These are phyloP conservation scores for Syzygium malaccense DNA, from an alignment of 441 rosid genomes.

Conservation along the genomic window DNA sequence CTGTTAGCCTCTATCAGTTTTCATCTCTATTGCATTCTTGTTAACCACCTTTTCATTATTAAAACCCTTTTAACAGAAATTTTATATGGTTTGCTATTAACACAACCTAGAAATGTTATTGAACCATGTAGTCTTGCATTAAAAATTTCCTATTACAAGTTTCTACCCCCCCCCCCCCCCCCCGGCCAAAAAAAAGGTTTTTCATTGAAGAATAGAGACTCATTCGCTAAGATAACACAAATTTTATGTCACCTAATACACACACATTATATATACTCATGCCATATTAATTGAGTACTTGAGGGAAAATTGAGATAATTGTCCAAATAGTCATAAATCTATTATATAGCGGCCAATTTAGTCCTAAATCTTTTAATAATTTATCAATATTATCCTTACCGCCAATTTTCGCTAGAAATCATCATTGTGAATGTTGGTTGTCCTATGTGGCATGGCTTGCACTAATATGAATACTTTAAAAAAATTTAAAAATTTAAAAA, in stretches of 20 bases:
- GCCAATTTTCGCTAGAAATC: fast-evolving
- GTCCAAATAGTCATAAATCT: not conserved
- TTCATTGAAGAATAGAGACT: not conserved
- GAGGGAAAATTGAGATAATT: not conserved
- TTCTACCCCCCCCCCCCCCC: not conserved
- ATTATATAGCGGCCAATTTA: not conserved
- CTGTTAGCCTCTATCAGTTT: not conserved
- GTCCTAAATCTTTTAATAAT: not conserved
- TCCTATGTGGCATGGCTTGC: fast-evolving
- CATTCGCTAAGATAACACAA: not conserved
- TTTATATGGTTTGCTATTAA: not conserved
- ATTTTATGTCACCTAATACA: not conserved
- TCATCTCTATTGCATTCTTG: not conserved
- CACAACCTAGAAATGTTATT: not conserved
- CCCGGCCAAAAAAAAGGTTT: not conserved
- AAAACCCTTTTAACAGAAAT: not conserved
- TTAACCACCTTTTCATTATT: not conserved
- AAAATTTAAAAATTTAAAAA: not conserved
- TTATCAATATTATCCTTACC: fast-evolving
- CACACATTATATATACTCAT: no score
- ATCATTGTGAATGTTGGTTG: fast-evolving
- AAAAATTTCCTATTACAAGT: not conserved
- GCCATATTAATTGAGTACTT: not conserved
- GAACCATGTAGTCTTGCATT: not conserved
- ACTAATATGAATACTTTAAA: not conserved